phyloP scores from a whole-genome alignment of 2,329 filamentous ascomycete genomes.

The Trichoderma atroviride region DNA sequence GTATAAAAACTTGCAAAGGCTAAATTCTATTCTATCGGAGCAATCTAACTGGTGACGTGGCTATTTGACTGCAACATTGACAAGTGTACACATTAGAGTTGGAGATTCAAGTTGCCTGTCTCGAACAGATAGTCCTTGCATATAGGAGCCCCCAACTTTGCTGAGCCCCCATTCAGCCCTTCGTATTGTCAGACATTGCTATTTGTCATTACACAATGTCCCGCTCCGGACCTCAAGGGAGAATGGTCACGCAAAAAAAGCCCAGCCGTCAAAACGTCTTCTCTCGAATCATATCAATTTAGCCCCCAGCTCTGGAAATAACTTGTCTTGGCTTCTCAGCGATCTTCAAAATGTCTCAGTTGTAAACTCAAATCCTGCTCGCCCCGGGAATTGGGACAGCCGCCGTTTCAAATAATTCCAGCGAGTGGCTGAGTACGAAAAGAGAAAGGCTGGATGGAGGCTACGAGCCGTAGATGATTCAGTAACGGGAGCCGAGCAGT shows the following conservation, averaged over 20 bases:
- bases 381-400: not conserved
- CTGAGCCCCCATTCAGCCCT: not conserved
- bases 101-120: not conserved
- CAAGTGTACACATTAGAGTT: not conserved
- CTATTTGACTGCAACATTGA: not conserved
- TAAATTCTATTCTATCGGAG: not conserved
- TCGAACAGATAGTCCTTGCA: not conserved
- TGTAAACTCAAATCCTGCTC: not conserved
- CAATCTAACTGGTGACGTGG: no score
- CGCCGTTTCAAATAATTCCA: not conserved
- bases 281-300: constrained; percentile 3
- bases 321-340: not conserved
- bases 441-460: not conserved
- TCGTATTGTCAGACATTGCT: constrained; percentile 11
- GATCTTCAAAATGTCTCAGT: constrained; percentile 8
- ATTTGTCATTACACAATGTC: constrained; percentile 5
- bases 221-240: not conserved
- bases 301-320: constrained; percentile 9
- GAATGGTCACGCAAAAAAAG: not conserved
- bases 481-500: not conserved
- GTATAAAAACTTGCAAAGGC: no score
- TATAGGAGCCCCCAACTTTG: not conserved
- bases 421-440: not conserved
- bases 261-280: not conserved
- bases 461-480: not conserved